These are phyloP conservation scores for Apophysomyces trapeziformis DNA, from an alignment of 371 early-diverging fungal genomes.

Conservation along the genomic window DNA sequence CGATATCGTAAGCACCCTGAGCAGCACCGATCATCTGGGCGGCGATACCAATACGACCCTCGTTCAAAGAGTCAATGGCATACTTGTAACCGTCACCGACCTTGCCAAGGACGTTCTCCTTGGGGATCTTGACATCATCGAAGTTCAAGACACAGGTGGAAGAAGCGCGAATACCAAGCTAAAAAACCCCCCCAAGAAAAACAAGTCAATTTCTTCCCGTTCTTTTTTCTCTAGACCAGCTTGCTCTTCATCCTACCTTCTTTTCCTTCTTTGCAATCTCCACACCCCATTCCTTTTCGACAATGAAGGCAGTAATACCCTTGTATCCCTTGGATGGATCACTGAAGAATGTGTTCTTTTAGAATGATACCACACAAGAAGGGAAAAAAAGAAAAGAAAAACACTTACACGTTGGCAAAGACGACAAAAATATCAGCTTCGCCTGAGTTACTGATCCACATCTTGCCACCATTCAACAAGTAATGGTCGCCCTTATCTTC, in stretches of 20 bases:
- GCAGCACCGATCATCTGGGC: slow-evolving; percentile 98
- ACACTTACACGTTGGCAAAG: slow-evolving; percentile 87
- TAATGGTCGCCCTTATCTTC: slow-evolving; percentile 92
- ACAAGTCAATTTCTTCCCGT: no score
- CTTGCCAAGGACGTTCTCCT: slow-evolving; percentile 88
- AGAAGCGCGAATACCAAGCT: slow-evolving; percentile 95
- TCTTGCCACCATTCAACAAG: slow-evolving; percentile 90
- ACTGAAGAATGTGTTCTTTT: slow-evolving; percentile 11
- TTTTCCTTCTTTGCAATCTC: slow-evolving; percentile 95
- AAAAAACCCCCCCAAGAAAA: slow-evolving; percentile 8
- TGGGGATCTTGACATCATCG: slow-evolving; percentile 92
- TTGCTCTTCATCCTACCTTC: slow-evolving; percentile 61
- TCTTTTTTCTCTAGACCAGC: background rate
- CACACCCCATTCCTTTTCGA: slow-evolving; percentile 95
- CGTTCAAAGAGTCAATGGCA: slow-evolving; percentile 98
- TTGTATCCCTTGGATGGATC: slow-evolving; percentile 95
- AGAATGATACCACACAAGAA: background rate
- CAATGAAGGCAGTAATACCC: slow-evolving; percentile 98
- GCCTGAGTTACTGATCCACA: slow-evolving; percentile 88
- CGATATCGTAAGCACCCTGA: slow-evolving; percentile 92
- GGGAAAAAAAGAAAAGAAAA: background rate
- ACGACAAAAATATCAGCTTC: slow-evolving; percentile 96
- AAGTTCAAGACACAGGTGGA: slow-evolving; percentile 94
- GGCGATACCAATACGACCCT: slow-evolving; percentile 98
- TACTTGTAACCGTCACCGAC: slow-evolving; percentile 98